Conservation (phyloP, 1,139 yeast species). For the Debaryomyces udenii region DNA sequence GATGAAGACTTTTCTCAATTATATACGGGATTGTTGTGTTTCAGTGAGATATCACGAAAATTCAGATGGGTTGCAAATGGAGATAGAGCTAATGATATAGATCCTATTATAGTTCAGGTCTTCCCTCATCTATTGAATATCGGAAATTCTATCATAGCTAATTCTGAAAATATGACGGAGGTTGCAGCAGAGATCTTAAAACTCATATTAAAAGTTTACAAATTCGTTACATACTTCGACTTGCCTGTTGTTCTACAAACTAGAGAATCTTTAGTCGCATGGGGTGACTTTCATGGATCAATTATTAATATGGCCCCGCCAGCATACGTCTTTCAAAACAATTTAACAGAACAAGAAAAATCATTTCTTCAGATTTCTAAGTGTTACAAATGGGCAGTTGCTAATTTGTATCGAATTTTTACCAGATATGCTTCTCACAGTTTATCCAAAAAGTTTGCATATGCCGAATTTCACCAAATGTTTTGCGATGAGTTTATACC, state of each 20-base stretch:
- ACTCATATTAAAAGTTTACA: conserved; percentile 74
- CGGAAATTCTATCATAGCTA: conserved; percentile 60
- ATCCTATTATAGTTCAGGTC: conserved; percentile 60
- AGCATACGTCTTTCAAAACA: conserved; percentile 35
- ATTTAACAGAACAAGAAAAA: conserved; percentile 37
- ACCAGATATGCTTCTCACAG: conserved; percentile 65
- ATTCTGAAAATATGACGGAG: conserved; percentile 38
- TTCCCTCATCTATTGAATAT: conserved; percentile 72
- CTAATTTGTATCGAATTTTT: conserved; percentile 75
- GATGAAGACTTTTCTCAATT: conserved; percentile 57
- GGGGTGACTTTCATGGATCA: conserved; percentile 80
- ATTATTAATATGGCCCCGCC: conserved; percentile 68
- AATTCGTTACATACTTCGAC: conserved; percentile 79
- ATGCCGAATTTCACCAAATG: conserved; percentile 50
- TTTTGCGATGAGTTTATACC: conserved; percentile 68
- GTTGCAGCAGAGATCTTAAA: conserved; percentile 74
- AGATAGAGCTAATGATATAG: conserved; percentile 56
- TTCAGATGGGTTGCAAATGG: conserved; percentile 77
- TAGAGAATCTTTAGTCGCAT: conserved; percentile 57
- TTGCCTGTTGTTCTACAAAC: conserved; percentile 72
- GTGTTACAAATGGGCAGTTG: conserved; percentile 89
- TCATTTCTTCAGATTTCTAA: conserved; percentile 51
- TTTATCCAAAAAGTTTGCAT: conserved; percentile 53
- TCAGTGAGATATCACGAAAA: conserved; percentile 72
- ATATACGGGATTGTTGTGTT: conserved; percentile 76